These are phyloP conservation scores for Gossypium longicalyx DNA, from an alignment of 345 rosid species.

Conservation along the genomic window DNA sequence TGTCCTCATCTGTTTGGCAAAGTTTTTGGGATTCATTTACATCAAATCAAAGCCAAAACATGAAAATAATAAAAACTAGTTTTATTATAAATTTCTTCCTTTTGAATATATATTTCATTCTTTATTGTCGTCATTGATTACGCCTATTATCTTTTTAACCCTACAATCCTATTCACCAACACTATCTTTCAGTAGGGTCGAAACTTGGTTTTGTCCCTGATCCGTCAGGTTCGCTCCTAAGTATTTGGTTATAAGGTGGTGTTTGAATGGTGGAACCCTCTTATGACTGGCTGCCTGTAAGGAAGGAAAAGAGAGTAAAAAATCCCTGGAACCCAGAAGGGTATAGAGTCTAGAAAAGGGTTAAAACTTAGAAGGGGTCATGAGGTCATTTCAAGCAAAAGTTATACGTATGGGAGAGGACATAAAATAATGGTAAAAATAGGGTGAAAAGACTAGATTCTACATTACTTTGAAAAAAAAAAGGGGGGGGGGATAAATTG, in stretches of 20 bases:
- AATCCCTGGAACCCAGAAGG: too few species aligned
- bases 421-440: too few species aligned
- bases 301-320: too few species aligned
- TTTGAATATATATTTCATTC: background rate
- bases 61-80: background rate
- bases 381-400: too few species aligned
- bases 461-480: too few species aligned
- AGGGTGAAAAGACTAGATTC: too few species aligned
- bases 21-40: background rate
- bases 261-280: too few species aligned
- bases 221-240: background rate
- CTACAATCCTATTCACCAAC: background rate
- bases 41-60: background rate
- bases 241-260: background rate
- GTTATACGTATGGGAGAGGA: too few species aligned
- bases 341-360: too few species aligned
- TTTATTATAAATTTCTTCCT: too few species aligned
- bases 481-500: background rate
- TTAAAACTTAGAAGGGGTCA: too few species aligned
- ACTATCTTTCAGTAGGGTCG: background rate
- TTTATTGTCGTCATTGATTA: background rate
- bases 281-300: too few species aligned
- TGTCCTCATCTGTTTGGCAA: conserved; percentile 9
- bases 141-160: background rate
- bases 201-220: background rate